Base-by-base conservation (phyloP, 2,329 filamentous ascomycete genomes). In the Aspergillus carbonarius region DNA sequence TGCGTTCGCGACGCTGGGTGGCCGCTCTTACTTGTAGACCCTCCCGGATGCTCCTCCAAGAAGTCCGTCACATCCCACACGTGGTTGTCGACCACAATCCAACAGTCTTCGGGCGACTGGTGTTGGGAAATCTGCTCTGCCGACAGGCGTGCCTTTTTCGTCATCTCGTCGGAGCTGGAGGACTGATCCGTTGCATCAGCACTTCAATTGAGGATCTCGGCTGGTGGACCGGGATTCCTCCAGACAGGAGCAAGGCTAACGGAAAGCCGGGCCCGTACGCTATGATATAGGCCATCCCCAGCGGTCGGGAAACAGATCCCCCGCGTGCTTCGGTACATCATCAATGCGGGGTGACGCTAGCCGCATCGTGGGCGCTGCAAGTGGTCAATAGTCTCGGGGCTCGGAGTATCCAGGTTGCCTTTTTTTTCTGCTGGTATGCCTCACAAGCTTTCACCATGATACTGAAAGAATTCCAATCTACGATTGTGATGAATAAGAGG, bases 31-130 rank as follows among this genome's bases (percentile, higher is more conserved):
- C 83, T 82, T 44, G 76, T 79, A 49, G 83, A 75, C 20, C 85
- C 85, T 30, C 86, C 85, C 4, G 85, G 85, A 70, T 88, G 85
- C 59, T 85, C 79, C n/a, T 82, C 82, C 9, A 85, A 79, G 70
- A 91, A 90, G 15, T 84, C 80, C 23, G 85, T 87, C 46, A 91
- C 74, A 70, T 91, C 85, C 77, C 87, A 90, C 27, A 90, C 86
- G 66, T 83, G 82, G 47, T 83, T 82, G 70, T 90, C 83, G 20
- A 91, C 82, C 17, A 89, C 86, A 59, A 90, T 83, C 88, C 88
- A 91, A 66, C 83, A 82, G 63, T 86, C 73, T 54, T 78, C 66
- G 34, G 76, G 65, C 12, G 70, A 77, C 55, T 78, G 82, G 66
- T 87, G 84, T 54, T 72, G 72, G 1, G 76, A 75, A 57, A 86